Evolutionary conservation across 1,284 basidiomycete species (phyloP).

Genomic region (Heterobasidion irregulare): DNA sequence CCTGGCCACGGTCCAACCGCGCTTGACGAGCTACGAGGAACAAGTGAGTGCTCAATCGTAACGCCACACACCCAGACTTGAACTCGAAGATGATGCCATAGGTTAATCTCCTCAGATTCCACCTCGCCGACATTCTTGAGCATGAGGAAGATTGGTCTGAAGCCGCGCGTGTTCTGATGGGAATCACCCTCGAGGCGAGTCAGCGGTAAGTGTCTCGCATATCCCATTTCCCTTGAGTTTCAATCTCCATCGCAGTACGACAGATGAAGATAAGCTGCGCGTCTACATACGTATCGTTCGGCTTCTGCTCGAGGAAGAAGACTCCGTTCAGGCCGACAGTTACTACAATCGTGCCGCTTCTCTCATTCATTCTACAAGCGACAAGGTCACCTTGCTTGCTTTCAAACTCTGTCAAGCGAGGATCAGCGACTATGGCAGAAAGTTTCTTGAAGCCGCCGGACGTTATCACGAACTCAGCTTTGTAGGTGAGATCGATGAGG

Average conservation of each 20-base stretch:
- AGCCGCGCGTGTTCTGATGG: conserved; percentile 86
- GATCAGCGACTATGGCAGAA: conserved; percentile 85
- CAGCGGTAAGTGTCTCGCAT: conserved; percentile 49
- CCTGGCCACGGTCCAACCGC: conserved; percentile 64
- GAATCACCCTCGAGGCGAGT: conserved; percentile 88
- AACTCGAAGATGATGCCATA: conserved; percentile 21
- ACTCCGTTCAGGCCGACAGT: conserved; percentile 89
- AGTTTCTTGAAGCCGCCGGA: conserved; percentile 92
- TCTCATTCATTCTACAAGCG: conserved; percentile 69
- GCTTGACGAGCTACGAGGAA: conserved; percentile 87
- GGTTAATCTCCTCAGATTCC: conserved; percentile 79
- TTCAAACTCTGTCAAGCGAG: conserved; percentile 90
- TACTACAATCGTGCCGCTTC: conserved; percentile 96
- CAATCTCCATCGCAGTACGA: conserved; percentile 33
- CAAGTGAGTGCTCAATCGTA: conserved; percentile 55
- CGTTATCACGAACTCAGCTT: conserved; percentile 93
- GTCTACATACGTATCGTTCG: conserved; percentile 94
- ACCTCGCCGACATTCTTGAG: conserved; percentile 86
- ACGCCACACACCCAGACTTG: conserved; percentile 4
- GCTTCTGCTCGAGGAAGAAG: conserved; percentile 91
- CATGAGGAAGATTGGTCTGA: conserved; percentile 88
- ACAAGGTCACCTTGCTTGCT: conserved; percentile 71
- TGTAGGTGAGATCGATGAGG: conserved; percentile 82
- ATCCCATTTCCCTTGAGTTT: neutral
- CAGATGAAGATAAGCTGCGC: conserved; percentile 82